Conservation (phyloP, 108 stramenopile species). For the Pseudonitzschia delicatissima region DNA sequence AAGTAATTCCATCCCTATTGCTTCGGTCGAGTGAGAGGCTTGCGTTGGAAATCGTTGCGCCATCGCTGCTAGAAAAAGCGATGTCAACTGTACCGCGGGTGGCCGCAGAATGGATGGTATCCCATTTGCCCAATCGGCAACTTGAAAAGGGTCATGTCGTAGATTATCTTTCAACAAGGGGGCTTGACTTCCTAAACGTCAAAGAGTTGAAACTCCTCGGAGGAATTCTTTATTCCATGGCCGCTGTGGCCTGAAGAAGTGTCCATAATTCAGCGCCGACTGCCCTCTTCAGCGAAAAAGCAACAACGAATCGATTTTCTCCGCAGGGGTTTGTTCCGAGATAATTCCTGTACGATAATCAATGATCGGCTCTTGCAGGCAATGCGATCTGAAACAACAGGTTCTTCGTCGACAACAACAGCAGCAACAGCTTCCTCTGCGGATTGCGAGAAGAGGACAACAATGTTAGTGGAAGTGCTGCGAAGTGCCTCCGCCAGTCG, state of each 20-base stretch:
- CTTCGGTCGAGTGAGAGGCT: too few relatives aligned
- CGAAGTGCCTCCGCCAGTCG: neutral
- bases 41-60: too few relatives aligned
- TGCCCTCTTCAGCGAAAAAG: constrained; percentile 7
- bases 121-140: neutral
- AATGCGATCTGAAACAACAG: neutral
- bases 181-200: neutral
- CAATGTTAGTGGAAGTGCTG: neutral
- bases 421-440: neutral
- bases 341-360: neutral
- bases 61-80: too few relatives aligned
- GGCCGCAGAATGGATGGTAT: neutral
- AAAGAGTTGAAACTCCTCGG: neutral
- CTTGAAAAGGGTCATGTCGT: neutral
- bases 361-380: neutral
- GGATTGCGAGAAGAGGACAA: neutral
- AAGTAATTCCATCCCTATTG: too few relatives aligned
- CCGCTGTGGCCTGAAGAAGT: neutral
- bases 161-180: too few relatives aligned
- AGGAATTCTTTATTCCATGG: neutral
- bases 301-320: neutral
- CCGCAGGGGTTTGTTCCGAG: neutral
- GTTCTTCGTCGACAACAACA: neutral
- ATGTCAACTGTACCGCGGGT: neutral
- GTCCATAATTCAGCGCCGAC: neutral